These are phyloP conservation scores for Paxillus rubicundulus DNA, from an alignment of 768 basidiomycete species.

Conservation along the genomic window DNA sequence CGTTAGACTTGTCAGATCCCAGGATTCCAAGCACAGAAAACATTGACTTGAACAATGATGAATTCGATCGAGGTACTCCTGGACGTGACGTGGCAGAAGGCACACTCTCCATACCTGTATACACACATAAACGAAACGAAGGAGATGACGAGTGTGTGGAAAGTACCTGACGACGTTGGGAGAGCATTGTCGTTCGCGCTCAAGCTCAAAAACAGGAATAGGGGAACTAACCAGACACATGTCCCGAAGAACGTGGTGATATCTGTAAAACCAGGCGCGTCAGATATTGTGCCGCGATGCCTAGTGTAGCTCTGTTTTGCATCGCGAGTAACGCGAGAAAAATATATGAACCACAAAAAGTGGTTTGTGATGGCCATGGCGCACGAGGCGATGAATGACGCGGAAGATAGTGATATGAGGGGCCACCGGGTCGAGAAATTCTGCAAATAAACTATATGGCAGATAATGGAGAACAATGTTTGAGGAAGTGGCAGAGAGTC, in stretches of 20 bases:
- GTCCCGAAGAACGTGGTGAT: conserved; percentile 82
- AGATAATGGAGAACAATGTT: conserved; percentile 73
- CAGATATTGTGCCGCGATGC: conserved; percentile 40
- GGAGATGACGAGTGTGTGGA: not conserved
- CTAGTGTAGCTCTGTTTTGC: conserved; percentile 49
- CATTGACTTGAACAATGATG: conserved; percentile 69
- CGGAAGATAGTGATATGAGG: conserved; percentile 84
- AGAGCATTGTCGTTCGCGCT: conserved; percentile 97
- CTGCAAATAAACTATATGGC: conserved; percentile 87
- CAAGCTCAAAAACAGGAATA: conserved; percentile 93
- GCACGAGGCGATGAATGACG: conserved; percentile 84
- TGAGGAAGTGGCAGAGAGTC: conserved; percentile 80
- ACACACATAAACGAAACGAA: not conserved
- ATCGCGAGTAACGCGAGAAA: conserved; percentile 68
- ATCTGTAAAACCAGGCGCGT: conserved; percentile 57
- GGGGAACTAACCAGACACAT: conserved; percentile 85
- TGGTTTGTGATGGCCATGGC: conserved; percentile 83
- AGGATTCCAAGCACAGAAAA: conserved; percentile 45
- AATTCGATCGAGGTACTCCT: conserved; percentile 42
- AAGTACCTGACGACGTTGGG: conserved; percentile 61
- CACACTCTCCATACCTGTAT: conserved; percentile 20
- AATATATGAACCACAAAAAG: conserved; percentile 97
- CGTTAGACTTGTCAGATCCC: conserved; percentile 56
- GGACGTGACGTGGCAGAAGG: conserved; percentile 22
- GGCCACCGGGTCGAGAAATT: conserved; percentile 94